Evolutionary conservation across 805 yeast species (phyloP), one percentile per base, ranked within the genome.

Genomic region (Saccharomycopsis synnaedendra): DNA sequence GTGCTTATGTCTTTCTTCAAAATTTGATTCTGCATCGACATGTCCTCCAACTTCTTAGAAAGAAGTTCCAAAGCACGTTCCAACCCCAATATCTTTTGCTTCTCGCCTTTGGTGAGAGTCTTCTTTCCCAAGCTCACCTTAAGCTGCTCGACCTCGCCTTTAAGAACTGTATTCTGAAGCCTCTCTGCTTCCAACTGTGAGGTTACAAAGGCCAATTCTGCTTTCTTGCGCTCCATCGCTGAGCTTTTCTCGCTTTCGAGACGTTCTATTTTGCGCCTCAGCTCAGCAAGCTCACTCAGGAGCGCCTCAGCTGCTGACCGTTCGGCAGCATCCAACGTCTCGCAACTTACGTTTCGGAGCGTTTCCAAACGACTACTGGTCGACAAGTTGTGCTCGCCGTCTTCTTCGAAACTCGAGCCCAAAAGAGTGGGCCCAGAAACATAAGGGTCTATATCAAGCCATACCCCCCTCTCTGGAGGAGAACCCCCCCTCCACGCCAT

Each of bases 1-100:
- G 78, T 66, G 31, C 67, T 66, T 19, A 81, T 64, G 54, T 82
- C 86, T 54, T 70, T 75, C 44, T 75, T 68, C 34, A 83, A 62
- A 44, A 72, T 66, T 32, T 69, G 63, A 58, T 83, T 83, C 57
- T 80, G 81, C n/a, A 68, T 61, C 51, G 80, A 82, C 33, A 81
- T 71, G 51, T 82, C 84, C 44, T 70, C 70, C 47, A 82, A 69
- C 48, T 80, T 79, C n/a, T 65, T 67, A 19, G 75, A 69, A 52
- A 83, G 69, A 51, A 72, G 79, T 41, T 72, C 73, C 19, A 83
- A 62, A 1, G 85, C 71, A 43, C 71, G 69, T 55, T 81, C 85
- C 46, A 83, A 60, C 7, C 74, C 70, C 42, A 71, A 66, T 32
- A 78, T 58, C 54, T 74, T 75, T 53, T 72, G 70, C 42, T 71